Conservation (phyloP, 208 protist species). For the Crithidia brevicula region DNA sequence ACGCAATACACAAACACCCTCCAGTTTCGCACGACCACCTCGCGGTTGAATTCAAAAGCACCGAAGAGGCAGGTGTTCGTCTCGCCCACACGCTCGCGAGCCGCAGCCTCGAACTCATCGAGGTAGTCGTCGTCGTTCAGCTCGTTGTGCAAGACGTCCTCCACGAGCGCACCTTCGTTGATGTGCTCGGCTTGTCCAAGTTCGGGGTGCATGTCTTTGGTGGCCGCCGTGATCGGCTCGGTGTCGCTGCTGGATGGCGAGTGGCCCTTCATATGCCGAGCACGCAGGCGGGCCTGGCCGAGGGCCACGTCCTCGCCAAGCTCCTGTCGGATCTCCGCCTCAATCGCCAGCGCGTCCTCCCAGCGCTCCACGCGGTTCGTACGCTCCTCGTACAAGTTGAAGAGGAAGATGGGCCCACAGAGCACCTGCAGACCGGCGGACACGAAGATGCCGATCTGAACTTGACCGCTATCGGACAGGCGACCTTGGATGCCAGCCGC, state of each 20-base stretch:
- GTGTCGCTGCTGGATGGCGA: background rate
- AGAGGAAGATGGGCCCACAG: slow-evolving; percentile 48
- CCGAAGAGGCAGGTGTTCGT: slow-evolving; percentile 36
- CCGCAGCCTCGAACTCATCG: slow-evolving; percentile 9
- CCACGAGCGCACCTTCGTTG: slow-evolving; percentile 9
- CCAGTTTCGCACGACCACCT: slow-evolving; percentile 46
- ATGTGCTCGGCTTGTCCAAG: background rate
- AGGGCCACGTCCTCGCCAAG: slow-evolving; percentile 20
- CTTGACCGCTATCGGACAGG: slow-evolving; percentile 45
- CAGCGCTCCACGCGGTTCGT: slow-evolving; percentile 54
- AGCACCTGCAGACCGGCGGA: slow-evolving; percentile 53
- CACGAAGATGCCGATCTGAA: slow-evolving; percentile 51
- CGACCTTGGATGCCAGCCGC: slow-evolving; percentile 53
- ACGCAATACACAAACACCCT: slow-evolving; percentile 39
- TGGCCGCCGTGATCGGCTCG: background rate
- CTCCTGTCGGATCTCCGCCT: slow-evolving; percentile 34
- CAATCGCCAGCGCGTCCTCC: slow-evolving; percentile 40
- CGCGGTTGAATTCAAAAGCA: slow-evolving; percentile 55
- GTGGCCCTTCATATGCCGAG: background rate
- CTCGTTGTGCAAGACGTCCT: slow-evolving; percentile 2
- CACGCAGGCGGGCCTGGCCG: slow-evolving; percentile 14
- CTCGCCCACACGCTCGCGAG: slow-evolving; percentile 15
- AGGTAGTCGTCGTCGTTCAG: background rate
- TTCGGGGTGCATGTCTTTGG: slow-evolving; percentile 2
- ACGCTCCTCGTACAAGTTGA: slow-evolving; percentile 71